Evolutionary conservation across 192 early-diverging fungal species (phyloP), one percentile per base, ranked within the genome.

Genomic region (Coemansia sp.): DNA sequence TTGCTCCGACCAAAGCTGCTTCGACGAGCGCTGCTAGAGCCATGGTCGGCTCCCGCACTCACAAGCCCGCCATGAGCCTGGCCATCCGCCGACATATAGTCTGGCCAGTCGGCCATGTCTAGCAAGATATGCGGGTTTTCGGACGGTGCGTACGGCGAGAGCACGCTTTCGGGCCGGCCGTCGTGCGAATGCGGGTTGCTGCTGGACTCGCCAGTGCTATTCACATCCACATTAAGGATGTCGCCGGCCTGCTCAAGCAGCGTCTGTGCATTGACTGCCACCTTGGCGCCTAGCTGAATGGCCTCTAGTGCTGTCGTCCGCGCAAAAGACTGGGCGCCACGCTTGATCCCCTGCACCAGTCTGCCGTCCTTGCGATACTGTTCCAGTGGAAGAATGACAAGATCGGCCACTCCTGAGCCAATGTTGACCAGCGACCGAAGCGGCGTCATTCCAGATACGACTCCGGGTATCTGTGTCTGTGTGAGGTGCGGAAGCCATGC

Each of bases 311-410:
- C 93, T 0, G 97, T 95, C 0, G 95, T 90, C 51, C 88, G 87
- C 2, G 93, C 91, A 87, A 99, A 97, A 4, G 94, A 93, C 57
- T 91, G 88, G 6, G 94, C 92, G 8, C 96, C 96, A 37, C 87
- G 89, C 75, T 95, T 93, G 15, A 98, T 74, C 73, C 92, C 95
- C 66, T 91, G 88, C 52, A 99, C 87, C 28, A 97, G 86, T 11
- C 92, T 84, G 28, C 97, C 97, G 68, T 99, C 97, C 66, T 90
- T 88, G 52, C 89, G 87, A 70, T 96, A 99, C 75, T 98, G 95
- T 73, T 96, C 91, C 68, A 97, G 87, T 1, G 97, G 97, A 62
- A 99, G 77, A 1, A 96, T 78, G 6, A 99, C 88, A 20, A 99
- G 74, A 79, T 99, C 96, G 1, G 93, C 94, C 32, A 99, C 85